Percentiles rank a stretch among this genome's conserved stretches.
phyloP scores from a whole-genome alignment of 805 yeast genomes.

The Nakazawaea peltata region DNA sequence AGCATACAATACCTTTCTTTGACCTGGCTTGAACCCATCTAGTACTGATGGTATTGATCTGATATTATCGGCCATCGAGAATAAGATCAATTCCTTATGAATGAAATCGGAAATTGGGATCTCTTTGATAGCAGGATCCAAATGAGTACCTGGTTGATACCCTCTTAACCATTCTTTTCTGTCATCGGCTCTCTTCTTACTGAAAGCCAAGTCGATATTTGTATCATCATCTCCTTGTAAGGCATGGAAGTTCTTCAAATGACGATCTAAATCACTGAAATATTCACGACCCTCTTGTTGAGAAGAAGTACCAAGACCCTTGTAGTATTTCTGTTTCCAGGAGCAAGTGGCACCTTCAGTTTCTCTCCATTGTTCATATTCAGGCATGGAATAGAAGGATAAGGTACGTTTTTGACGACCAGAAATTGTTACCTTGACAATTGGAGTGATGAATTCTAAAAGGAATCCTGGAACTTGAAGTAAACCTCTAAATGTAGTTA shows the following conservation, averaged over 20 bases:
- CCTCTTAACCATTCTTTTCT: slow-evolving; percentile 94
- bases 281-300: slow-evolving; percentile 81
- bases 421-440: slow-evolving; percentile 79
- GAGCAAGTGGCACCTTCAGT: slow-evolving; percentile 64
- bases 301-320: slow-evolving; percentile 96
- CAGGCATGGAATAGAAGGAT: slow-evolving; percentile 91
- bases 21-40: slow-evolving; percentile 97
- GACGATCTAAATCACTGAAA: slow-evolving; percentile 76
- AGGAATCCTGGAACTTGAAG: slow-evolving; percentile 86
- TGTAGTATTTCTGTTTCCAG: slow-evolving; percentile 93
- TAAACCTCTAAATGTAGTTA: slow-evolving; percentile 89
- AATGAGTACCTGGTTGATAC: slow-evolving; percentile 85
- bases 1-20: slow-evolving; percentile 86
- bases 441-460: slow-evolving; percentile 92
- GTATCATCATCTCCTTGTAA: slow-evolving; percentile 71
- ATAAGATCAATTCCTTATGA: slow-evolving; percentile 88
- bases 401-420: slow-evolving; percentile 48
- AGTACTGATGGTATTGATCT: slow-evolving; percentile 91
- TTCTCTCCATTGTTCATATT: slow-evolving; percentile 89
- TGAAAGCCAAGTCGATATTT: slow-evolving; percentile 84
- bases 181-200: slow-evolving; percentile 92
- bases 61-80: slow-evolving; percentile 93
- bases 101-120: slow-evolving; percentile 93
- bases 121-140: slow-evolving; percentile 66
- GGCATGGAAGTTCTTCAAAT: slow-evolving; percentile 77